These are phyloP conservation scores for Pseudocercospora pini-densiflorae DNA, from an alignment of 2,329 filamentous ascomycete species.

Conservation along the genomic window DNA sequence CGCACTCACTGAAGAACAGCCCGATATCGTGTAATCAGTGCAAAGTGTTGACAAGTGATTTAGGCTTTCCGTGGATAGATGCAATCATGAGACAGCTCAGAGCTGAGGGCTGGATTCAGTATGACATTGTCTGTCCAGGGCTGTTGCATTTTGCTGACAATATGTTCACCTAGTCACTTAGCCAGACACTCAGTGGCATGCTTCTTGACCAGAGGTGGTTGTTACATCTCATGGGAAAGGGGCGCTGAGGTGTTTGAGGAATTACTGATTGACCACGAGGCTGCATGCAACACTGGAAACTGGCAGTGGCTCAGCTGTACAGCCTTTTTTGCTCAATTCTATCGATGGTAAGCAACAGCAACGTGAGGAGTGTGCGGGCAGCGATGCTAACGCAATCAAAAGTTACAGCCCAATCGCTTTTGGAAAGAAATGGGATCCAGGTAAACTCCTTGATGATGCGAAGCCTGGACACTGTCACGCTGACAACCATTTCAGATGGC, in stretches of 20 bases:
- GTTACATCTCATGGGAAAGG: conserved; percentile 79
- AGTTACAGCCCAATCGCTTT: conserved; percentile 66
- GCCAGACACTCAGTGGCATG: conserved; percentile 79
- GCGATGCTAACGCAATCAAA: background rate
- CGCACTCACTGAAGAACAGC: background rate
- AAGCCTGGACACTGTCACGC: background rate
- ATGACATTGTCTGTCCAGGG: background rate
- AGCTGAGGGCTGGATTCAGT: conserved; percentile 75
- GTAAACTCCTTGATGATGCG: background rate
- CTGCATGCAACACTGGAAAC: conserved; percentile 74
- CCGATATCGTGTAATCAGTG: background rate
- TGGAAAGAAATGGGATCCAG: conserved; percentile 74
- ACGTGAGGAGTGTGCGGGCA: background rate
- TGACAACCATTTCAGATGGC: conserved; percentile 50
- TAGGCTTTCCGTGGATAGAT: conserved; percentile 77
- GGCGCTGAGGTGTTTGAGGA: conserved; percentile 80
- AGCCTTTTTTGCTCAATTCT: conserved; percentile 76
- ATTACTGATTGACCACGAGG: conserved; percentile 74
- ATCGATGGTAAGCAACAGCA: conserved; percentile 60
- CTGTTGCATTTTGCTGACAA: background rate
- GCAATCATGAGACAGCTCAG: conserved; percentile 77
- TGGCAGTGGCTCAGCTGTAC: conserved; percentile 80
- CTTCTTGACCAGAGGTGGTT: conserved; percentile 79
- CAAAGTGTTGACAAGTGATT: background rate
- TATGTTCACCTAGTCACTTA: background rate